Conservation (phyloP, 164 flowering plant species). For the Annona squamosa region DNA sequence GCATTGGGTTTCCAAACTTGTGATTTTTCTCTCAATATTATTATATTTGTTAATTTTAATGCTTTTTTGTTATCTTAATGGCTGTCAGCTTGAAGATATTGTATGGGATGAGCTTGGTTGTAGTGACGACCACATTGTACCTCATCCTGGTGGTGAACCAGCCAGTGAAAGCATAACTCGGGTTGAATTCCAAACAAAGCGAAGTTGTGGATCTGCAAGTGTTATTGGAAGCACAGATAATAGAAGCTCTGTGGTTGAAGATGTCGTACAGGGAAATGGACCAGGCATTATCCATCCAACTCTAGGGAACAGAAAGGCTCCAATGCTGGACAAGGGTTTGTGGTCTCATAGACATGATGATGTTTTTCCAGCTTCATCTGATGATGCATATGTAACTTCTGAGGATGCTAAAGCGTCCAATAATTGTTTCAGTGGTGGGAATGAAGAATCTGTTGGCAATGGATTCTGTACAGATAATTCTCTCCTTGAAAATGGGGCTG, state of each 20-base stretch:
- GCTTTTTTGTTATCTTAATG: not conserved
- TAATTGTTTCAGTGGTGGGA: slow-evolving; percentile 30
- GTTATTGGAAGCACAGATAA: slow-evolving; percentile 16
- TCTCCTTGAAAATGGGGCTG: slow-evolving; percentile 25
- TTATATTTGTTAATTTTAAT: not conserved
- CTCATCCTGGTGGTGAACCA: slow-evolving; percentile 29
- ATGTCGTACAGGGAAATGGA: slow-evolving; percentile 23
- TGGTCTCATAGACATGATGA: slow-evolving; percentile 40
- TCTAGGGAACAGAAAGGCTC: slow-evolving; percentile 19
- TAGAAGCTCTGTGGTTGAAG: slow-evolving; percentile 11
- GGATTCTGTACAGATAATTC: slow-evolving; percentile 24
- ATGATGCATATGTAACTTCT: slow-evolving; percentile 27
- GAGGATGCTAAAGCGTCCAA: slow-evolving; percentile 28
- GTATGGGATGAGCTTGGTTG: slow-evolving; percentile 58
- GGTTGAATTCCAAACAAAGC: slow-evolving; percentile 38
- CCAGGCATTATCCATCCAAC: slow-evolving; percentile 9
- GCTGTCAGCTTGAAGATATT: slow-evolving; percentile 61
- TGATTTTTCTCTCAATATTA: not conserved
- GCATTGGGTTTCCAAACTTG: not conserved
- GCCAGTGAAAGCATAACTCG: slow-evolving; percentile 10
- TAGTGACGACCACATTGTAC: slow-evolving; percentile 74
- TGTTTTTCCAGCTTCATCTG: slow-evolving; percentile 33
- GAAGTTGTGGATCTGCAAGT: slow-evolving; percentile 23
- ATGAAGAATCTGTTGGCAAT: slow-evolving; percentile 22
- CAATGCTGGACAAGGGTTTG: slow-evolving; percentile 39